These are phyloP conservation scores for Thalassiosira ordinaria DNA, from an alignment of 352 stramenopile species.

Conservation along the genomic window DNA sequence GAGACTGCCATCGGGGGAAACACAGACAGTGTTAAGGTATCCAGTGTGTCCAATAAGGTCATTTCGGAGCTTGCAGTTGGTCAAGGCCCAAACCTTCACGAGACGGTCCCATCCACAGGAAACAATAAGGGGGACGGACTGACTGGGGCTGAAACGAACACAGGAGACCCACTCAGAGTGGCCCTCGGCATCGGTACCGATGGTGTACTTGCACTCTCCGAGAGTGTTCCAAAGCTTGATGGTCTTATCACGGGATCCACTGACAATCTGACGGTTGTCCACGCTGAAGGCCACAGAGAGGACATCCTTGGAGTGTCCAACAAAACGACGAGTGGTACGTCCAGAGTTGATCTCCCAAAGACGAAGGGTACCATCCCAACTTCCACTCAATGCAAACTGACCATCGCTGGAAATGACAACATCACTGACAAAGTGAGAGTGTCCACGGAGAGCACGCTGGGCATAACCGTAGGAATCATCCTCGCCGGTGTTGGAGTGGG, in stretches of 20 bases:
- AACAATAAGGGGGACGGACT: slow-evolving; percentile 95
- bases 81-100: slow-evolving; percentile 99
- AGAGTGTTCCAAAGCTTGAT: slow-evolving; percentile 99
- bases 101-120: slow-evolving; percentile 99
- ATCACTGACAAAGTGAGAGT: slow-evolving; percentile 99
- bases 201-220: slow-evolving; percentile 99
- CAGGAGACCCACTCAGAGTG: slow-evolving; percentile 99
- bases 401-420: slow-evolving; percentile 99
- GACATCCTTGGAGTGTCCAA: slow-evolving; percentile 99
- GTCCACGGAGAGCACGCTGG: slow-evolving; percentile 94
- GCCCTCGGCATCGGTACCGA: slow-evolving; percentile 91
- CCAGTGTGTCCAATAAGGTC: slow-evolving; percentile 98
- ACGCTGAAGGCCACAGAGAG: slow-evolving; percentile 99
- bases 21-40: slow-evolving; percentile 99
- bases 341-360: slow-evolving; percentile 99
- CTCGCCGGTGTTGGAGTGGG: slow-evolving; percentile 66
- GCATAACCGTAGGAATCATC: slow-evolving; percentile 95
- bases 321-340: slow-evolving; percentile 98
- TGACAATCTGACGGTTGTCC: slow-evolving; percentile 99
- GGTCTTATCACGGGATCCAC: slow-evolving; percentile 97
- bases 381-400: slow-evolving; percentile 98
- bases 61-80: slow-evolving; percentile 99
- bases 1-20: slow-evolving; percentile 98
- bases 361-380: slow-evolving; percentile 98
- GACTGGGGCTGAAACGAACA: slow-evolving; percentile 98